phyloP scores from a whole-genome alignment of 164 flowering plant species.

The Aristolochia contorta region DNA sequence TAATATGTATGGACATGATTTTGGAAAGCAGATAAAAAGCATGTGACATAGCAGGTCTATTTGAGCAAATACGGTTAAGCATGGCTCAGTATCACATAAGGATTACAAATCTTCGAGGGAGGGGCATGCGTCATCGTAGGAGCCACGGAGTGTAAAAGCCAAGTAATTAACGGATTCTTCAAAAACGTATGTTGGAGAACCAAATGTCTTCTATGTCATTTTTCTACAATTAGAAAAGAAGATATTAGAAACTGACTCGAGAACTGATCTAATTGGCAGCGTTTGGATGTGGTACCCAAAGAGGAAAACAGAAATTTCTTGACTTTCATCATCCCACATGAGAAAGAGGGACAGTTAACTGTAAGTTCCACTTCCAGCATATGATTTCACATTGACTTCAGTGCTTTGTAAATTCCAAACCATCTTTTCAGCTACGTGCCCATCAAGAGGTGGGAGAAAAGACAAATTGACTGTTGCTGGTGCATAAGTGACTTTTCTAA shows the following conservation, averaged over 20 bases:
- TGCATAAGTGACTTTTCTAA: no score
- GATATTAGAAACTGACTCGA: neutral
- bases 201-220: neutral
- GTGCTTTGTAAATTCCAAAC: neutral
- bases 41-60: no score
- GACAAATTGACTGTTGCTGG: neutral
- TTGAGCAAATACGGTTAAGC: no score
- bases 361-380: slow-evolving; percentile 24
- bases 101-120: no score
- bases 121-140: no score
- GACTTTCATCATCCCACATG: slow-evolving; percentile 81
- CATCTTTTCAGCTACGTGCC: no score
- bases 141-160: no score
- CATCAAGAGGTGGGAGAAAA: neutral
- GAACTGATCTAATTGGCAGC: slow-evolving; percentile 29
- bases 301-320: slow-evolving; percentile 76
- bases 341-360: slow-evolving; percentile 52
- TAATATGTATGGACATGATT: no score
- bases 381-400: neutral
- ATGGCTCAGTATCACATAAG: no score
- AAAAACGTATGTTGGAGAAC: slow-evolving; percentile 37
- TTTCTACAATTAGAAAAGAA: neutral
- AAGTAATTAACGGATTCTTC: slow-evolving; percentile 78
- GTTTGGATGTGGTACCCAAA: slow-evolving; percentile 54
- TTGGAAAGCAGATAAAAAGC: no score